phyloP scores from a whole-genome alignment of 768 basidiomycete species.

The Glaciozyma martinii region DNA sequence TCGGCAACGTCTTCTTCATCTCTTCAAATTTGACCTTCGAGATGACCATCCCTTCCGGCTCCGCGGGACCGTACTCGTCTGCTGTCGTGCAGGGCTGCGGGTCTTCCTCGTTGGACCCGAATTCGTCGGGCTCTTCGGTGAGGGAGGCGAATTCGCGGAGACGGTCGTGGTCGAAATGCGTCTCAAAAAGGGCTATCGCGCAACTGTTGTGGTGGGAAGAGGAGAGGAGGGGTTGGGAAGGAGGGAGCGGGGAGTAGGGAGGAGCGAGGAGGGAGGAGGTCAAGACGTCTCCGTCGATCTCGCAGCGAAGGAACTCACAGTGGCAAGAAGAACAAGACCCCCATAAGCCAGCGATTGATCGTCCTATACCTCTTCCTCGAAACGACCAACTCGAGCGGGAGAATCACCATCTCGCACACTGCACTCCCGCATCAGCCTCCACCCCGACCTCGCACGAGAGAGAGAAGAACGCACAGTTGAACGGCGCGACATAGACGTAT shows the following conservation, averaged over 20 bases:
- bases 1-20: conserved; percentile 31
- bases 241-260: no score
- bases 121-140: conserved; percentile 16
- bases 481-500: conserved; percentile 39
- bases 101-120: conserved; percentile 12
- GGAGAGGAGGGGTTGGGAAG: neutral
- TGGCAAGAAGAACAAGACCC: conserved; percentile 40
- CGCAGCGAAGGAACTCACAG: conserved; percentile 21
- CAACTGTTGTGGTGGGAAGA: conserved; percentile 4
- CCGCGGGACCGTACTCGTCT: conserved; percentile 12
- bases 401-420: conserved; percentile 24
- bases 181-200: conserved; percentile 42
- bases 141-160: conserved; percentile 13
- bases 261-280: neutral
- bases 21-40: conserved; percentile 38
- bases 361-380: conserved; percentile 36
- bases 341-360: conserved; percentile 41
- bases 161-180: conserved; percentile 31
- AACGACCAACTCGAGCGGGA: conserved; percentile 36
- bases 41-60: conserved; percentile 38
- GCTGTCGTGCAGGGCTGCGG: conserved; percentile 20
- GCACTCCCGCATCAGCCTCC: neutral
- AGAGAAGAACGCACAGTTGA: conserved; percentile 36
- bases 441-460: neutral
- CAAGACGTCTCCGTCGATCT: no score